Evolutionary conservation across 2,329 filamentous ascomycete species (phyloP), one percentile per base, ranked within the genome.

Genomic region (Coniella lustricola): DNA sequence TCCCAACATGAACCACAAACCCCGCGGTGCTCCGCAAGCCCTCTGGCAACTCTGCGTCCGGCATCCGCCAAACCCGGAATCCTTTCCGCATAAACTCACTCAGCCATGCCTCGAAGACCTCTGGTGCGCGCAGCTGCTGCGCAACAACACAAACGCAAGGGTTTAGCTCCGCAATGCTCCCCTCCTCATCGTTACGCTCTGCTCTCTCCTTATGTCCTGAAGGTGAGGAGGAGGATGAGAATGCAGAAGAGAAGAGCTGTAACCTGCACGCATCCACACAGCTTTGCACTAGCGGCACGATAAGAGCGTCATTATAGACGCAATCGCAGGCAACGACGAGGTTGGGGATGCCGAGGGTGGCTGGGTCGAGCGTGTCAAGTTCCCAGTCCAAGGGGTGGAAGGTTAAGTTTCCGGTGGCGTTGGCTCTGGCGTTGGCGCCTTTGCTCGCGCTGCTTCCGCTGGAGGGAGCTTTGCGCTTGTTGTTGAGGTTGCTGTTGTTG

Each of bases 281-380:
- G 0, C 88, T 86, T 58, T 84, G 78, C n/a, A 93, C 86, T 42
- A 97, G 79, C 0, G 90, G 89, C 37, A 78, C 71, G 20, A 97
- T 79, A 3, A 97, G 76, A 2, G 85, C 79, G 56, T 95, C 87
- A 66, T 97, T 98, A 72, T 94, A 98, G 57, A 98, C 85, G 65
- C 90, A 96, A 65, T 98, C 93, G 61, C 89, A 95, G 3, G 90
- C 89, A 32, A 97, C 64, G 10, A 97, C 72, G 13, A 82, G 67
- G 59, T 94, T 85, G 13, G 62, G 62, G 10, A 67, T 63, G 1
- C 68, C 69, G 25, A 78, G 63, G 2, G 58, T 57, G 9, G 62
- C 54, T 20, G 68, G n/a, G n/a, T n/a, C 76, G 9, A 83, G 73
- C 40, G 74, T 65, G 52, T 80, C 75, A 0, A 74, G 72, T 62